phyloP scores from a whole-genome alignment of 2,329 filamentous ascomycete species.

The Ophiocordyceps sinensis region DNA sequence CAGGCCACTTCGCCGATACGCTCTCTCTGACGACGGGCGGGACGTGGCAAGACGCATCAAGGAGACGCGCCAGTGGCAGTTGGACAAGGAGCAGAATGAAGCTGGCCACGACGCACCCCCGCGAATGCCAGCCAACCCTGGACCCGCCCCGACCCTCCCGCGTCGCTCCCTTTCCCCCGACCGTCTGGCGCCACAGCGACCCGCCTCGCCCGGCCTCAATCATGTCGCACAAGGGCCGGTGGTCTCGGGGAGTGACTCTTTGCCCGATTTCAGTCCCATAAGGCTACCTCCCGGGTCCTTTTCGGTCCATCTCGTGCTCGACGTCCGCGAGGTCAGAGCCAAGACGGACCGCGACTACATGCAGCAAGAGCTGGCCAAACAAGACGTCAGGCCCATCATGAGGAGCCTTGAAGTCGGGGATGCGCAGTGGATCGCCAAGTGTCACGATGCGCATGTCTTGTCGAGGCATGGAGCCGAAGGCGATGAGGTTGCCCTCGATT shows the following conservation, averaged over 20 bases:
- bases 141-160: background rate
- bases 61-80: constrained; percentile 27
- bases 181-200: background rate
- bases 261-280: constrained; percentile 44
- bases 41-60: constrained; percentile 54
- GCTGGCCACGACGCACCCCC: background rate
- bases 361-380: constrained; percentile 53
- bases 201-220: constrained; percentile 16
- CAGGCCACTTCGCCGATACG: constrained; percentile 52
- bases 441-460: constrained; percentile 43
- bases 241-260: constrained; percentile 11
- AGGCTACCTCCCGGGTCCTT: constrained; percentile 50
- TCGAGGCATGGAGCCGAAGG: constrained; percentile 43
- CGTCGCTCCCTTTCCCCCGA: background rate
- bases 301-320: constrained; percentile 57
- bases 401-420: constrained; percentile 60
- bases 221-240: constrained; percentile 25
- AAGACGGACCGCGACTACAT: constrained; percentile 66
- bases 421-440: constrained; percentile 66
- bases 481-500: constrained; percentile 61
- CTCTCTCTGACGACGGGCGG: constrained; percentile 65
- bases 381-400: constrained; percentile 50
- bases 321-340: constrained; percentile 60
- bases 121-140: background rate
- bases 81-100: constrained; percentile 8